These are phyloP conservation scores for Penicillium sp. DNA, from an alignment of 2,329 filamentous ascomycete species.

Conservation along the genomic window DNA sequence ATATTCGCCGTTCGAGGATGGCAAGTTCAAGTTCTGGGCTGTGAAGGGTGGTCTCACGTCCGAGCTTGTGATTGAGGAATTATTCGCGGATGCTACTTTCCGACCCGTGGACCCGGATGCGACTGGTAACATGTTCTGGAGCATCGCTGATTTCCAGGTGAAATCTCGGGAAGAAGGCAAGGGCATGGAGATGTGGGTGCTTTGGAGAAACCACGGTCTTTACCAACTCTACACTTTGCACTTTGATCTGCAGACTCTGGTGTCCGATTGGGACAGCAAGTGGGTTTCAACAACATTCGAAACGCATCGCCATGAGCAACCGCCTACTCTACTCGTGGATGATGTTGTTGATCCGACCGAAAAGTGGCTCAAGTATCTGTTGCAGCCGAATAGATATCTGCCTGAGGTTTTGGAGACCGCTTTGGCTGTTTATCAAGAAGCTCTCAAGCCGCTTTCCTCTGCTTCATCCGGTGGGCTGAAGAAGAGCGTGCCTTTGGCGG, in stretches of 20 bases:
- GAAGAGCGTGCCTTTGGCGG: conserved; percentile 63
- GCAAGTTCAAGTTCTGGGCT: conserved; percentile 94
- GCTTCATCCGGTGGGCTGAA: conserved; percentile 44
- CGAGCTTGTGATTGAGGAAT: conserved; percentile 65
- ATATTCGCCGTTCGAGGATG: conserved; percentile 82
- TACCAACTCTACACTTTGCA: conserved; percentile 74
- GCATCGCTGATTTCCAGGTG: conserved; percentile 72
- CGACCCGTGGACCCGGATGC: conserved; percentile 63
- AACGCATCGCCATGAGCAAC: conserved; percentile 52
- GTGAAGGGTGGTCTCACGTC: conserved; percentile 63
- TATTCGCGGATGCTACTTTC: conserved; percentile 65
- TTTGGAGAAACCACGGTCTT: conserved; percentile 83
- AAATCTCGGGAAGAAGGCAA: conserved; percentile 56
- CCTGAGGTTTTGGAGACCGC: conserved; percentile 79
- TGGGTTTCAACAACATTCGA: conserved; percentile 73
- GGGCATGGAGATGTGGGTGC: conserved; percentile 67
- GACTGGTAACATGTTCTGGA: conserved; percentile 76
- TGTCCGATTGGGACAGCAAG: conserved; percentile 62
- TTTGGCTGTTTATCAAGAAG: conserved; percentile 76
- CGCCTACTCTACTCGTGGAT: conserved; percentile 61
- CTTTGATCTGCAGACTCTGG: conserved; percentile 67
- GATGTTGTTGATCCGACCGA: conserved; percentile 73
- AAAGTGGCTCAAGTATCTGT: conserved; percentile 81
- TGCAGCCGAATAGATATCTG: conserved; percentile 81
- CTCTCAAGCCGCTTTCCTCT: conserved; percentile 44